phyloP scores from a whole-genome alignment of 2,329 filamentous ascomycete species.

The Botrytis squamosa region DNA sequence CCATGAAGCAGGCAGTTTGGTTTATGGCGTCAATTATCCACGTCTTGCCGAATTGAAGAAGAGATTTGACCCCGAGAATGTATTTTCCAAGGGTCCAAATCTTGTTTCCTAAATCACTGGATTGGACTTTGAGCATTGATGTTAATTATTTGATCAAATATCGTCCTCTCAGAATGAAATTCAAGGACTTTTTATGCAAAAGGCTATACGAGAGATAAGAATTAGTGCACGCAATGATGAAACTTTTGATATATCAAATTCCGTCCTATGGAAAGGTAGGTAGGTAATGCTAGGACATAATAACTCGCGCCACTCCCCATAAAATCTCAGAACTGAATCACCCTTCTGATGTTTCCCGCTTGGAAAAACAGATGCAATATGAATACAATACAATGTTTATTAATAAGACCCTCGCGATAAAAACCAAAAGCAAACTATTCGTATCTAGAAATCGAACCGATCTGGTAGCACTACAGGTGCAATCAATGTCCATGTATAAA shows the following conservation, averaged over 20 bases:
- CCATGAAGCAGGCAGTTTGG: constrained; percentile 22
- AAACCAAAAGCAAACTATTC: neutral
- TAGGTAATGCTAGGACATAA: constrained; percentile 7
- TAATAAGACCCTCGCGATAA: neutral
- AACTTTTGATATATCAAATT: neutral
- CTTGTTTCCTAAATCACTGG: constrained; percentile 9
- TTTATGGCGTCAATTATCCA: constrained; percentile 28
- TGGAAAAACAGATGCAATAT: constrained; percentile 18
- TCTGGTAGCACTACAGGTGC: constrained; percentile 85
- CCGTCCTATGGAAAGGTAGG: neutral
- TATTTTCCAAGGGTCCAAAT: constrained; percentile 20
- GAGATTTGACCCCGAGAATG: constrained; percentile 29
- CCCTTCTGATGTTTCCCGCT: neutral
- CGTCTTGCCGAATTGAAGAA: constrained; percentile 29
- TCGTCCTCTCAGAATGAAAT: neutral
- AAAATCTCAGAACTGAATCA: neutral
- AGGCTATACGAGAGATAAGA: neutral
- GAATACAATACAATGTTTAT: constrained; percentile 17
- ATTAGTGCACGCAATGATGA: neutral
- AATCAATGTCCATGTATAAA: constrained; percentile 91
- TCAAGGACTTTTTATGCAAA: neutral
- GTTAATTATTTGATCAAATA: neutral
- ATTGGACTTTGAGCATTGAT: neutral
- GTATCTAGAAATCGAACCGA: constrained; percentile 57
- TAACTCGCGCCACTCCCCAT: neutral